Conservation (phyloP, 306 rosid species). For the Quercus glauca region DNA sequence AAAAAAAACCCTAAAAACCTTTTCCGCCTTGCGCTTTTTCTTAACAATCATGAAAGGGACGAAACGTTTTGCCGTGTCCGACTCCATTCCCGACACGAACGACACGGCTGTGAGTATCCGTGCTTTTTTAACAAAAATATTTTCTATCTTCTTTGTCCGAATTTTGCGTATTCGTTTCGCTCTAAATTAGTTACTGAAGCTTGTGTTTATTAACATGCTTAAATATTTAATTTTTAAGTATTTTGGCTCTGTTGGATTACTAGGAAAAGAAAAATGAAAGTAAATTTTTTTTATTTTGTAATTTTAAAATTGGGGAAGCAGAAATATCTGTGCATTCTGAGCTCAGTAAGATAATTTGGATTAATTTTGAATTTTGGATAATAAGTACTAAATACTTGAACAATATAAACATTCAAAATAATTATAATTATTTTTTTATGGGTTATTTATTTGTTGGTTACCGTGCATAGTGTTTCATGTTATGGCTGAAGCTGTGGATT, state of each 20-base stretch:
- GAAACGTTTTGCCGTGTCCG: slow-evolving; percentile 67
- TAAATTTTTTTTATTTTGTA: background rate
- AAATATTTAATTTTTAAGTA: background rate
- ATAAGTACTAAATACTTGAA: background rate
- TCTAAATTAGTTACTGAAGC: background rate
- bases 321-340: background rate
- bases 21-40: background rate
- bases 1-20: slow-evolving; percentile 30
- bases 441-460: background rate
- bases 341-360: background rate
- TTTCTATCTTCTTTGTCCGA: background rate
- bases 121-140: background rate
- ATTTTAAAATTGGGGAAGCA: background rate
- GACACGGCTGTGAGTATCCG: slow-evolving; percentile 62
- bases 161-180: background rate
- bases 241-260: background rate
- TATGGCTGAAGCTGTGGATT: background rate
- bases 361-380: background rate
- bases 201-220: background rate
- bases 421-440: background rate
- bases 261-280: background rate
- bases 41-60: slow-evolving; percentile 54
- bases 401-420: background rate
- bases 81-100: slow-evolving; percentile 46
- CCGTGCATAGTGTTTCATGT: background rate